Evolutionary conservation across 805 yeast species (phyloP).

Genomic region (Nakazawaea ishiwadae): DNA sequence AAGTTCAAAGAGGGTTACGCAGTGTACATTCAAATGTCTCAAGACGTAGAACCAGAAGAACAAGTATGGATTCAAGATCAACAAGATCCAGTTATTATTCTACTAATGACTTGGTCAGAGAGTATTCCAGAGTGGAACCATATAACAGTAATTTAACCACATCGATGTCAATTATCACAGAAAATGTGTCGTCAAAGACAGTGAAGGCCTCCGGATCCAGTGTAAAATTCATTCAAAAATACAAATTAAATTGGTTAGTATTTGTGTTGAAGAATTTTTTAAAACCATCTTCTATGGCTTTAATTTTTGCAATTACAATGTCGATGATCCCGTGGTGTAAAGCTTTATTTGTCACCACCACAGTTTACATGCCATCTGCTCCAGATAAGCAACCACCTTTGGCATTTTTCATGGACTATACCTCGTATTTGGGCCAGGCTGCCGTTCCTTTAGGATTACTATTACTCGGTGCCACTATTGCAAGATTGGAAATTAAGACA

Average conservation of each 20-base stretch:
- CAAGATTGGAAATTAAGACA: slow-evolving; percentile 40
- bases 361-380: slow-evolving; percentile 26
- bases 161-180: slow-evolving; percentile 26
- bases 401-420: slow-evolving; percentile 45
- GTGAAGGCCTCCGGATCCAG: slow-evolving; percentile 20
- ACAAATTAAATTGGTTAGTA: slow-evolving; percentile 23
- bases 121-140: slow-evolving; percentile 30
- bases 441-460: slow-evolving; percentile 53
- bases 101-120: slow-evolving; percentile 19
- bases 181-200: slow-evolving; percentile 24
- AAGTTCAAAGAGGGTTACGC: background rate
- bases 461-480: slow-evolving; percentile 49
- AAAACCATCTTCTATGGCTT: slow-evolving; percentile 44
- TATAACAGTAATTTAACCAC: slow-evolving; percentile 24
- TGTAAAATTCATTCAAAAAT: slow-evolving; percentile 23
- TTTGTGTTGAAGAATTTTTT: slow-evolving; percentile 39
- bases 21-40: background rate
- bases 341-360: slow-evolving; percentile 35
- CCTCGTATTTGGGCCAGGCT: slow-evolving; percentile 45
- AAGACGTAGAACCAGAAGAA: slow-evolving; percentile 1
- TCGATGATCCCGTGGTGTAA: slow-evolving; percentile 54
- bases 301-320: slow-evolving; percentile 38
- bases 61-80: slow-evolving; percentile 2
- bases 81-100: slow-evolving; percentile 8
- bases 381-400: slow-evolving; percentile 53